Evolutionary conservation across 1,139 yeast species (phyloP).

Genomic region (Protomyces gravidus): DNA sequence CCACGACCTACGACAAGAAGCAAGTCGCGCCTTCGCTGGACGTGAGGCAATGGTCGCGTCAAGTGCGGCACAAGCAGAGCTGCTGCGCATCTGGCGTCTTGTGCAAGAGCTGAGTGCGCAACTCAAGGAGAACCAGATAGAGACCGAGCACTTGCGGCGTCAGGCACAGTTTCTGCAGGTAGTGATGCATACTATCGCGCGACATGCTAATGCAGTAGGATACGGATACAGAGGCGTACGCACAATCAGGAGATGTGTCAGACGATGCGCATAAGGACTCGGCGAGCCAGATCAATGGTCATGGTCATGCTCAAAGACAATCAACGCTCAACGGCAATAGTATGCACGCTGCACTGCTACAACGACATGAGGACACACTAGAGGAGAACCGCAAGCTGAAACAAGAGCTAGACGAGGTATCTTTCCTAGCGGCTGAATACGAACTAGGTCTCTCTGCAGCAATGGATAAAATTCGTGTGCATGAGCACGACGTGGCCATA

Average conservation of each 20-base stretch:
- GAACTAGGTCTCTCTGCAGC: conserved; percentile 12
- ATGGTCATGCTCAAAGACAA: neutral
- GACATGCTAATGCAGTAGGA: neutral
- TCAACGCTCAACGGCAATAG: too few species aligned
- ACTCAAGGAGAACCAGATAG: conserved; percentile 21
- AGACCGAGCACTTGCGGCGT: conserved; percentile 21
- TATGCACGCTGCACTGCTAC: neutral
- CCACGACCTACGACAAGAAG: neutral
- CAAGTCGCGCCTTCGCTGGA: neutral
- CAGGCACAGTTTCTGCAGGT: neutral
- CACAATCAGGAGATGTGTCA: neutral
- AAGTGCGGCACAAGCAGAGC: conserved; percentile 9
- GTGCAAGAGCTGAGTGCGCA: conserved; percentile 25
- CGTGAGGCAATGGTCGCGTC: conserved; percentile 12
- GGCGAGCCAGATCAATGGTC: neutral
- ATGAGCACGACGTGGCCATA: conserved; percentile 11
- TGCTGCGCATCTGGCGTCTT: conserved; percentile 26
- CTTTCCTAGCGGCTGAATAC: conserved; percentile 13
- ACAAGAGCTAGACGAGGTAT: conserved; percentile 5
- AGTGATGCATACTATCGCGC: neutral
- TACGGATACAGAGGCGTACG: neutral
- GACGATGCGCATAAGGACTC: neutral
- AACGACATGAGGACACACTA: neutral
- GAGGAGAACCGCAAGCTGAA: conserved; percentile 9
- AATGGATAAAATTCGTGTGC: conserved; percentile 16